Evolutionary conservation across 2,329 filamentous ascomycete genomes (phyloP).

Genomic region (Fusarium sp.): DNA sequence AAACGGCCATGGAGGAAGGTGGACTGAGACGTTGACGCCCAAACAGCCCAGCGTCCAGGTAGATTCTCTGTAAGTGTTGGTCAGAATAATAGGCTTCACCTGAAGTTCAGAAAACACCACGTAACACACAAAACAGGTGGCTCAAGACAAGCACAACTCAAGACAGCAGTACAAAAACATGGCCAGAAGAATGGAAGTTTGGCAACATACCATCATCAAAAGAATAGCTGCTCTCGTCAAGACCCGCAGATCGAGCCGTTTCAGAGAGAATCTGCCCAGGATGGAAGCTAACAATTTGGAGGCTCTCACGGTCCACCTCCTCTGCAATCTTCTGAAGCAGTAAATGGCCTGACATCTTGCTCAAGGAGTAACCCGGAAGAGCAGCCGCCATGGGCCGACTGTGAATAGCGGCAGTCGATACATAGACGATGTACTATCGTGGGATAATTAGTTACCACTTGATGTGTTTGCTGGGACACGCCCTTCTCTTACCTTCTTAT

Average conservation of each 20-base stretch:
- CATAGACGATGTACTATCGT: not conserved
- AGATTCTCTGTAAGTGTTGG: not conserved
- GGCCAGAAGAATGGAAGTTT: too few relatives aligned
- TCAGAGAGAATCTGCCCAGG: not conserved
- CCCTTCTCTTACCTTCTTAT: not conserved
- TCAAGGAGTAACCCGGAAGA: not conserved
- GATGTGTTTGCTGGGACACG: not conserved
- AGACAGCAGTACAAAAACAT: too few relatives aligned
- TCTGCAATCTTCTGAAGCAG: not conserved
- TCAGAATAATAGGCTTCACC: not conserved
- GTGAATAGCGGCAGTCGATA: not conserved
- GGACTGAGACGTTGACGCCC: not conserved
- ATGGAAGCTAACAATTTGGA: not conserved
- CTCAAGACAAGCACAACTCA: too few relatives aligned
- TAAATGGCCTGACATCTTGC: not conserved
- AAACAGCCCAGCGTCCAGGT: not conserved
- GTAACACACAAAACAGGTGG: not conserved
- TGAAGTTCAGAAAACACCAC: not conserved
- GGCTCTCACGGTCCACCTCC: not conserved
- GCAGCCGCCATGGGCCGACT: not conserved
- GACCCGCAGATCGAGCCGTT: not conserved
- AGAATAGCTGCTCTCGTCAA: not conserved
- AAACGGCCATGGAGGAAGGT: not conserved
- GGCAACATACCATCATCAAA: not conserved
- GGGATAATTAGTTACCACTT: not conserved